These are phyloP conservation scores for Monosporozyma solicola DNA, from an alignment of 805 yeast species.

Conservation along the genomic window DNA sequence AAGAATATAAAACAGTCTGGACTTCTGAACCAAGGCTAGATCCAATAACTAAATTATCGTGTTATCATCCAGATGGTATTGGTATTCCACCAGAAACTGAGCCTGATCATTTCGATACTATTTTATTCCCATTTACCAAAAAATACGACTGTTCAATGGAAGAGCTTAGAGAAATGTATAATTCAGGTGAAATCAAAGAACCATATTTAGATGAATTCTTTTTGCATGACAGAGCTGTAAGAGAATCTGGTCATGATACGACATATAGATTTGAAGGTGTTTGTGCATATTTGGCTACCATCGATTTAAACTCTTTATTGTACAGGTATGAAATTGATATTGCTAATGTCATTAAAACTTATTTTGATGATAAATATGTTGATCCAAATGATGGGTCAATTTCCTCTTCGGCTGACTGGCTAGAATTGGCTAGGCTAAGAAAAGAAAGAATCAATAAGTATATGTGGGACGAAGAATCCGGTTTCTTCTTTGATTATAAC, in stretches of 20 bases:
- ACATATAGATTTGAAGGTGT: constrained; percentile 81
- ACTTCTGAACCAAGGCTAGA: constrained; percentile 64
- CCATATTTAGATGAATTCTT: constrained; percentile 85
- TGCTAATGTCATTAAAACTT: constrained; percentile 47
- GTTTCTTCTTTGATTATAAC: constrained; percentile 80
- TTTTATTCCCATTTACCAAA: constrained; percentile 57
- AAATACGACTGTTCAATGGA: constrained; percentile 51
- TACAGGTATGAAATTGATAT: constrained; percentile 89
- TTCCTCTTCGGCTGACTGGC: constrained; percentile 54
- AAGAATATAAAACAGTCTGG: constrained; percentile 83
- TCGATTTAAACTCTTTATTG: constrained; percentile 76
- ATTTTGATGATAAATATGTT: constrained; percentile 43
- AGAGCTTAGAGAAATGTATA: constrained; percentile 63
- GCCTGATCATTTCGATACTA: constrained; percentile 70
- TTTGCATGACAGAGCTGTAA: constrained; percentile 84
- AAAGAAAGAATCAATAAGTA: constrained; percentile 51
- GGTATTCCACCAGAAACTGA: constrained; percentile 99
- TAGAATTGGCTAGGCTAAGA: constrained; percentile 45
- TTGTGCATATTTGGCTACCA: constrained; percentile 83
- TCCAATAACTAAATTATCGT: constrained; percentile 63
- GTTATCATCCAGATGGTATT: constrained; percentile 80
- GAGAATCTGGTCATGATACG: constrained; percentile 97
- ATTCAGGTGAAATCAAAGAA: constrained; percentile 53
- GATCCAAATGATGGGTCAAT: constrained; percentile 31
- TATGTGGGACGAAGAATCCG: constrained; percentile 74